A percentile compares a stretch with the other conserved stretches of the same genome.
These are phyloP conservation scores for Solanum aculeatissimum DNA, from an alignment of 305 asterid species.

Conservation along the genomic window DNA sequence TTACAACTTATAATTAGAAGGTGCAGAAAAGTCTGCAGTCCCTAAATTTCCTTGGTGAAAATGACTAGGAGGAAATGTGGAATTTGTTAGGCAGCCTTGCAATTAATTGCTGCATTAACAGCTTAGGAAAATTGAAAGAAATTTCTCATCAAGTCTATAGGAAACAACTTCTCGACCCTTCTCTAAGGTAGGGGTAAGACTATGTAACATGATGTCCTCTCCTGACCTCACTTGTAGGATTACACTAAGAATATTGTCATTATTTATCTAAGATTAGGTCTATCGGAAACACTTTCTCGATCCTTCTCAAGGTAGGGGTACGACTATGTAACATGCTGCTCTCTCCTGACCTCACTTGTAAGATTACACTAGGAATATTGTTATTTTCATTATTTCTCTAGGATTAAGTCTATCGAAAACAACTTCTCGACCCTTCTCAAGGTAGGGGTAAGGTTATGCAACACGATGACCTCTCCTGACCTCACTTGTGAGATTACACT, in stretches of 20 bases:
- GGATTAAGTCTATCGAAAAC: background rate
- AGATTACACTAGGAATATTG: background rate
- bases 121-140: background rate
- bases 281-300: rapidly evolving
- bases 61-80: background rate
- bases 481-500: background rate
- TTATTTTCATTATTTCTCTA: background rate
- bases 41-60: background rate
- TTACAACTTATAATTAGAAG: background rate
- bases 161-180: background rate
- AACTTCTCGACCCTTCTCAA: background rate
- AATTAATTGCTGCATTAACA: background rate
- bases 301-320: background rate
- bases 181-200: background rate
- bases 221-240: background rate
- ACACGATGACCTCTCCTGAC: background rate
- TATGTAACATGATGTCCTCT: rapidly evolving
- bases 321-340: rapidly evolving
- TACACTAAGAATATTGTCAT: background rate
- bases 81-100: background rate
- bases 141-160: background rate
- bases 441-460: background rate
- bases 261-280: background rate
- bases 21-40: background rate
- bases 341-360: background rate